Evolutionary conservation across 768 basidiomycete species (phyloP), one percentile per base, ranked within the genome.

Genomic region (Naganishia randhawae): DNA sequence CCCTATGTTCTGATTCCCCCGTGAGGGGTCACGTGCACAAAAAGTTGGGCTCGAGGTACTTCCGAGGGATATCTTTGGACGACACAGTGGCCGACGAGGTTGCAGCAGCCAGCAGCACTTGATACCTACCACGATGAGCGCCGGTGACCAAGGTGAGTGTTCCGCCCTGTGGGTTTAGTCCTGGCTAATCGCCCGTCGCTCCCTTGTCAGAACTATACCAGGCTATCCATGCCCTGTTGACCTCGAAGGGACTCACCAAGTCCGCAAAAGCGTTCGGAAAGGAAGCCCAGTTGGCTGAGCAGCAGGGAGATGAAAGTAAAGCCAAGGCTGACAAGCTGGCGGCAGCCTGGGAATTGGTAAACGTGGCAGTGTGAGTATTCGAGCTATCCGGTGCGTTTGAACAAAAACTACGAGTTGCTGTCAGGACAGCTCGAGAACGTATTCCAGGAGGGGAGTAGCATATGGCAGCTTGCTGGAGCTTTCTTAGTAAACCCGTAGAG

Each of bases 161-260:
- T n/a, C 8, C 5, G 2, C 19, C 1, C 32, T 25, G 2, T 39
- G 31, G 22, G 17, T 31, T 8, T 39, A 3, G 32, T 29, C 45
- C 19, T 50, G 2, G n/a, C 63, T 42, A 32, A 31, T 48, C 1
- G 8, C 3, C n/a, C 39, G 35, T 32, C 5, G 3, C 29, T 17
- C 50, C 9, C 31, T 6, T 27, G 11, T 1, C 22, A 68, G 78
- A 73, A 35, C 77, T 80, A 54, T 73, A 77, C 70, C 50, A 69
- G n/a, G 77, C 78, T 41, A 71, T 80, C 51, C 71, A 76, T 22
- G 69, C 76, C 13, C 75, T 77, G 66, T 71, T 80, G 42, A 71
- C 73, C 63, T 55, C 67, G n/a, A 68, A 71, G 42, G 78, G 78
- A 17, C 73, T 74, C 50, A 74, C 75, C 35, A 70, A 72, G 33